Base-by-base conservation (phyloP, 2,329 filamentous ascomycete species). In the Aspergillus pseudoterreus region DNA sequence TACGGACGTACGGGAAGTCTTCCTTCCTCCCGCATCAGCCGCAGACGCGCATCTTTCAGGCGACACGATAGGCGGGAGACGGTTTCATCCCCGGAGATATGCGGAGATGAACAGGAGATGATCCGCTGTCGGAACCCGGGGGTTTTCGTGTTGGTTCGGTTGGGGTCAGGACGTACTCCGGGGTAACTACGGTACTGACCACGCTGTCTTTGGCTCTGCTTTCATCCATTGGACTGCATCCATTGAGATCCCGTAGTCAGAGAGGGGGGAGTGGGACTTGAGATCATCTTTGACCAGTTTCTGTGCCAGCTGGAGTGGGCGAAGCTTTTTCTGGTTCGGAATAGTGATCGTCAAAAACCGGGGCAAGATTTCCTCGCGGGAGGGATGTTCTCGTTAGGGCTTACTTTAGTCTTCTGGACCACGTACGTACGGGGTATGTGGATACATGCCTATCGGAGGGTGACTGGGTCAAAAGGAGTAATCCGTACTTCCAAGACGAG, bases 241-340 rank as follows among this genome's bases (percentile, higher is more conserved):
- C 22, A 22, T 22, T 22, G 6, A 22, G 6, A 10, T 30, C 8
- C 27, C 27, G 6, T 30, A 9, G 27, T n/a, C 35, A 38, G n/a
- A 38, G 35, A n/a, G 35, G 12, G 38, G 39, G 6, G n/a, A 17
- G 39, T 12, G 35, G 35, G 14, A 30, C 36, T 41, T 3, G 32
- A 32, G 51, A 43, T 45, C 52, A 45, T 39, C 48, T 44, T 19
- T 45, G 12, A 36, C 27, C 24, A 27, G 19, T 32, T 9, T 30
- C 30, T 27, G 22, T 43, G 45, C 42, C 19, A 45, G 22, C 33
- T 38, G 35, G 12, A n/a, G 5, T 38, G 14, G 45, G 35, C 22
- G 30, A 45, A 46, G 51, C 45, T 36, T 49, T 48, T 43, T 45
- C 52, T 51, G 49, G 49, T 39, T 52, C 42, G 52, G 46, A 55